phyloP scores from a whole-genome alignment of 805 yeast genomes.

The Saturnispora quitensis region DNA sequence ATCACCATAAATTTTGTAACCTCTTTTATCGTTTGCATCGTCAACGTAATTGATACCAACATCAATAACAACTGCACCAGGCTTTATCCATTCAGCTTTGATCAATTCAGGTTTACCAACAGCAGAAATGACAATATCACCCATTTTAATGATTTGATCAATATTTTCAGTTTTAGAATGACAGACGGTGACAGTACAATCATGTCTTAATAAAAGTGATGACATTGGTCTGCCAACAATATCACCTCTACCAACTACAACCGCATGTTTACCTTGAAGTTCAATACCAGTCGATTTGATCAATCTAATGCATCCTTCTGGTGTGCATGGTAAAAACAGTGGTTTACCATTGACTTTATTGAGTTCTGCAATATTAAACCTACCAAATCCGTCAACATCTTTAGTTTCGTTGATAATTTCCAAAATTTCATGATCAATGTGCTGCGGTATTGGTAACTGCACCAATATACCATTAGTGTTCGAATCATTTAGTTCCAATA shows the following conservation, averaged over 20 bases:
- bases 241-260: constrained; percentile 77
- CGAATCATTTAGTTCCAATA: constrained; percentile 37
- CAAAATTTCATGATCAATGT: constrained; percentile 55
- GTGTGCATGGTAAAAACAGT: constrained; percentile 71
- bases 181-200: constrained; percentile 70
- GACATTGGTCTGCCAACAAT: constrained; percentile 81
- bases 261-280: constrained; percentile 63
- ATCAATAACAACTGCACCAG: constrained; percentile 63
- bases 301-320: constrained; percentile 66
- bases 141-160: constrained; percentile 40
- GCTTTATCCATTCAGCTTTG: constrained; percentile 66
- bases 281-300: constrained; percentile 47
- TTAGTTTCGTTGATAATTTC: constrained; percentile 34
- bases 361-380: constrained; percentile 68
- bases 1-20: constrained; percentile 69
- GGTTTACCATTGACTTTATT: constrained; percentile 68
- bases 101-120: constrained; percentile 65
- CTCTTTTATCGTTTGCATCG: constrained; percentile 58
- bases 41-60: constrained; percentile 75
- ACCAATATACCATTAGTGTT: constrained; percentile 62
- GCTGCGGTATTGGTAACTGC: constrained; percentile 70
- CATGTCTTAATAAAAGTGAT: constrained; percentile 54
- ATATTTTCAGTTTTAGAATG: constrained; percentile 57
- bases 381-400: constrained; percentile 81
- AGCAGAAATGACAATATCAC: constrained; percentile 74